phyloP scores from a whole-genome alignment of 345 rosid genomes.

The Clarkia xantiana region DNA sequence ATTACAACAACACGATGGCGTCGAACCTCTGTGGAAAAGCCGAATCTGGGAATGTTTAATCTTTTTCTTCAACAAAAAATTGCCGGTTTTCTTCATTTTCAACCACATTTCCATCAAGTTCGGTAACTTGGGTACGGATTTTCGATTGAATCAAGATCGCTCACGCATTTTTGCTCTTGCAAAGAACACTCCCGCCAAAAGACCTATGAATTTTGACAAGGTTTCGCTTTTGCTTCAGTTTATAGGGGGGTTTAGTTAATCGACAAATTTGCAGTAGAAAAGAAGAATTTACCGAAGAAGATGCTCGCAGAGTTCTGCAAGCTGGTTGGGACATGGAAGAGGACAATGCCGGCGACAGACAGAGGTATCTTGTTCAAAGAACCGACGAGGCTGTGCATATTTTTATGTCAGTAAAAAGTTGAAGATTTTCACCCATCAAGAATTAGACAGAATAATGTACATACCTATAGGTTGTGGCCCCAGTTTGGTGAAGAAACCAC shows the following conservation, averaged over 20 bases:
- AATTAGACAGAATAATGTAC: neutral
- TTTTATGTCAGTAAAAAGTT: conserved; percentile 6
- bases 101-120: too few species aligned
- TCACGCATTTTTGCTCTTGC: conserved; percentile 85
- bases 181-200: conserved; percentile 77
- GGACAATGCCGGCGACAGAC: conserved; percentile 68
- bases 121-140: too few species aligned
- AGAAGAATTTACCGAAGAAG: conserved; percentile 49
- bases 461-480: conserved; percentile 96
- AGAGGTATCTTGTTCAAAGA: conserved; percentile 91
- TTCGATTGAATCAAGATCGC: conserved; percentile 23
- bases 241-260: too few species aligned
- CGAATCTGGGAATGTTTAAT: too few species aligned
- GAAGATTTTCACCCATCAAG: too few species aligned
- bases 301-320: conserved; percentile 89
- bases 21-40: too few species aligned
- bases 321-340: conserved; percentile 86
- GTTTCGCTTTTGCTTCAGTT: neutral
- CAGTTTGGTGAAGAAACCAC: conserved; percentile 99
- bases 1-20: too few species aligned
- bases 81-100: too few species aligned
- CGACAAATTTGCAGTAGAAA: too few species aligned
- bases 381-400: conserved; percentile 85
- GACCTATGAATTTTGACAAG: conserved; percentile 31
- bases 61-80: too few species aligned